A percentile compares a stretch with the other conserved stretches of the same genome.
Evolutionary conservation across 768 basidiomycete genomes (phyloP).

Genomic region (Vararia minispora): DNA sequence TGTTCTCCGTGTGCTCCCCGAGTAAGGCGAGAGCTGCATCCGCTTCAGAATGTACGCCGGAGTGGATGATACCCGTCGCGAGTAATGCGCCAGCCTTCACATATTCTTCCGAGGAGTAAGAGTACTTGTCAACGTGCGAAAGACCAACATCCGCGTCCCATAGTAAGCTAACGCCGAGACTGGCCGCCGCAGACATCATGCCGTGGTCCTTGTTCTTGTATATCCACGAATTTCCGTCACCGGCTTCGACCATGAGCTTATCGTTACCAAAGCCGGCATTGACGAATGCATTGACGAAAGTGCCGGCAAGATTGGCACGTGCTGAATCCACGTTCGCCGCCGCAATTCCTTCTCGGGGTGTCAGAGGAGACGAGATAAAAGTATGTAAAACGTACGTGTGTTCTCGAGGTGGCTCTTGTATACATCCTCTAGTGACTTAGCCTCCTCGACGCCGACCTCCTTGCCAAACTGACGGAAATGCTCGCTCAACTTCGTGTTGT

Average conservation of each 20-base stretch:
- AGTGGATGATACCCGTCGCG: slow-evolving; percentile 88
- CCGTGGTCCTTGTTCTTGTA: slow-evolving; percentile 99
- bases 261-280: slow-evolving; percentile 99
- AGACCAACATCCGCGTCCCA: slow-evolving; percentile 97
- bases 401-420: slow-evolving; percentile 96
- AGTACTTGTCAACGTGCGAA: slow-evolving; percentile 93
- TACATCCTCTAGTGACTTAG: slow-evolving; percentile 91
- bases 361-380: not conserved
- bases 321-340: slow-evolving; percentile 85
- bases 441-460: slow-evolving; percentile 81
- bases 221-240: slow-evolving; percentile 96
- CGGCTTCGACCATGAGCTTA: slow-evolving; percentile 94
- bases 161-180: slow-evolving; percentile 81
- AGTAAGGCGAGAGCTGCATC: slow-evolving; percentile 89
- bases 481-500: slow-evolving; percentile 72
- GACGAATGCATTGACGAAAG: slow-evolving; percentile 98
- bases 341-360: slow-evolving; percentile 37
- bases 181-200: slow-evolving; percentile 95
- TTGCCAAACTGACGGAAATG: slow-evolving; percentile 90
- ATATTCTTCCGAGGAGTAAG: slow-evolving; percentile 90
- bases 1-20: slow-evolving; percentile 82
- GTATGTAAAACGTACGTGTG: slow-evolving; percentile 42
- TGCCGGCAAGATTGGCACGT: slow-evolving; percentile 86
- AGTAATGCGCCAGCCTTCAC: slow-evolving; percentile 80
- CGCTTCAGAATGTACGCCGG: slow-evolving; percentile 81